Conservation (phyloP, 1,284 basidiomycete species). For the Phylloporus sp. region DNA sequence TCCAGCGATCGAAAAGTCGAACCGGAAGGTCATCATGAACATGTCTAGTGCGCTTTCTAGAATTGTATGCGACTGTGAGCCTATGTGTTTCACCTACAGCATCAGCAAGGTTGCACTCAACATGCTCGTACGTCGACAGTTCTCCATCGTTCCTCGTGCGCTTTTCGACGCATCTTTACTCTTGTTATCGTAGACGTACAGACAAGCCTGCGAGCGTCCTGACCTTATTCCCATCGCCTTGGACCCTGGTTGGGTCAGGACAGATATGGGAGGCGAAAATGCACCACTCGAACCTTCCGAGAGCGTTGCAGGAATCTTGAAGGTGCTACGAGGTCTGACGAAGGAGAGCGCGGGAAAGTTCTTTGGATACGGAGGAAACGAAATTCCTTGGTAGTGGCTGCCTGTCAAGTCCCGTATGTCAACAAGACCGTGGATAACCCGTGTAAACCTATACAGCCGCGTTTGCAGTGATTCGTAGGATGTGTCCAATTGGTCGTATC, state of each 20-base stretch:
- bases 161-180: not conserved
- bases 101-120: conserved; percentile 39
- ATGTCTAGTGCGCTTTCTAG: conserved; percentile 41
- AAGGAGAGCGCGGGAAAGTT: conserved; percentile 15
- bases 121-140: too few relatives aligned
- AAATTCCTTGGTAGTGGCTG: conserved; percentile 21
- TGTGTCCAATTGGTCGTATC: too few relatives aligned
- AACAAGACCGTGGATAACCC: too few relatives aligned
- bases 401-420: too few relatives aligned
- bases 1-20: conserved; percentile 41
- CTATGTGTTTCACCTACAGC: conserved; percentile 29
- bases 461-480: too few relatives aligned
- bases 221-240: too few relatives aligned
- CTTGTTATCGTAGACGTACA: conserved; percentile 34
- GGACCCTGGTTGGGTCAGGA: conserved; percentile 40
- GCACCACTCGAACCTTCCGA: conserved; percentile 16
- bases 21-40: conserved; percentile 43
- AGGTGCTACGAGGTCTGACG: conserved; percentile 6
- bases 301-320: conserved; percentile 17
- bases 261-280: conserved; percentile 25
- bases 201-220: conserved; percentile 34
- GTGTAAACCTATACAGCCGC: too few relatives aligned
- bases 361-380: conserved; percentile 17
- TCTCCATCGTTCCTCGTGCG: too few relatives aligned
- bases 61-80: conserved; percentile 35